Evolutionary conservation across 352 stramenopile species (phyloP), one percentile per base, ranked within the genome.

Genomic region (Phytopythium helicoides): DNA sequence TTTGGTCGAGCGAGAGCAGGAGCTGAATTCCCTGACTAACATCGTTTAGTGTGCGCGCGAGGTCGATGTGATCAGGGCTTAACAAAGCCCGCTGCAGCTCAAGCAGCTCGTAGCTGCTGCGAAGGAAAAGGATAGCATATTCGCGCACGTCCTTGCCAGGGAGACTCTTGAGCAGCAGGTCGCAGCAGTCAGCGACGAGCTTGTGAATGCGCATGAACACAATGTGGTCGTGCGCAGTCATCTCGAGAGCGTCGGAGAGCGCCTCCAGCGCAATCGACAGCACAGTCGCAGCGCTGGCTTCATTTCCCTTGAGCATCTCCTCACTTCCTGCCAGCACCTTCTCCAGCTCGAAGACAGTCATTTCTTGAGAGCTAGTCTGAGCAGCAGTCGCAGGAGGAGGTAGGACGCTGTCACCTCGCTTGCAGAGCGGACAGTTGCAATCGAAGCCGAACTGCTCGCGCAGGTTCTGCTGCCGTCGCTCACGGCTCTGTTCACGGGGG

Each of bases 361-460:
- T 59, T 10, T 65, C 55, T 1, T 60, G 37, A 1, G 45, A 22
- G 8, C 60, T 44, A 26, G 52, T 56, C 1, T 62, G 41, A 1
- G 40, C n/a, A 11, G 66, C 47, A 38, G 47, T 60, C 6, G 64
- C 35, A 5, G 73, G 71, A 11, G 62, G 54, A 12, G 73, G 65
- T 31, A 92, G 53, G 16, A 89, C 59, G 19, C 80, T 88, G 53
- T 94, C 85, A 18, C 85, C 82, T 39, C 82, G 77, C 16, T 60
- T 54, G 41, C 85, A 95, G 3, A 95, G 65, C 10, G 60, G 50
- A 52, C 85, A 95, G 2, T 44, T 57, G 49, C 85, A 95, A 15
- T 86, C 73, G 62, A 98, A 98, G 6, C 89, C 81, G 68, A 98
- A 97, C 62, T 98, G 94, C 25, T 97, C 77, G 50, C 73, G 87